These are phyloP conservation scores for Miscanthus lutarioriparius DNA, from an alignment of 176 grass and related monocot genomes.

Conservation along the genomic window DNA sequence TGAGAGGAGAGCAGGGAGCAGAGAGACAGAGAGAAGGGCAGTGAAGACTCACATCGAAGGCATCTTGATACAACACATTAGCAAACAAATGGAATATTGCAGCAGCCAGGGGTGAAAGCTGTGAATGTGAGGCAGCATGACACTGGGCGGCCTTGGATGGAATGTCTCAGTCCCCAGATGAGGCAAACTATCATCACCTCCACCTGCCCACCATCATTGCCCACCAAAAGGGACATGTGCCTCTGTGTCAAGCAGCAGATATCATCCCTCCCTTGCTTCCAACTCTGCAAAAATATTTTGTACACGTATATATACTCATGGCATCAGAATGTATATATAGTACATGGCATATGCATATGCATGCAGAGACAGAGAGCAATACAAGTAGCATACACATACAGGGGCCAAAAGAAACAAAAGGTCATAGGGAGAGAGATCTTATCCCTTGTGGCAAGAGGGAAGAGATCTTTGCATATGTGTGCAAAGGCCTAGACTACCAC, in stretches of 20 bases:
- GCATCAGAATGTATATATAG: not conserved
- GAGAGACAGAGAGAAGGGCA: not conserved
- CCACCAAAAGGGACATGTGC: conserved; percentile 50
- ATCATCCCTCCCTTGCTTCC: conserved; percentile 55
- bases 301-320: not conserved
- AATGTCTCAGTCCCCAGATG: conserved; percentile 81
- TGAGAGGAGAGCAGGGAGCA: not conserved
- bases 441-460: conserved; percentile 51
- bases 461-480: conserved; percentile 60
- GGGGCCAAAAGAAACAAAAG: conserved; percentile 33
- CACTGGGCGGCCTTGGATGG: conserved; percentile 69
- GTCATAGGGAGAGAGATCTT: conserved; percentile 30
- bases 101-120: conserved; percentile 37
- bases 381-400: not conserved
- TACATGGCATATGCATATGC: not conserved
- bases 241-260: conserved; percentile 41
- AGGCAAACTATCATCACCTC: conserved; percentile 69
- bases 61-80: conserved; percentile 85
- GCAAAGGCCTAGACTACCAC: conserved; percentile 15
- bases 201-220: conserved; percentile 63
- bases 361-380: conserved; percentile 27
- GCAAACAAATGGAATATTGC: conserved; percentile 98
- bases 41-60: conserved; percentile 97
- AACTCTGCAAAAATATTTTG: conserved; percentile 50
- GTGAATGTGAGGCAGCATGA: conserved; percentile 49